Percentiles rank a stretch among this genome's conserved stretches.
Evolutionary conservation across 495 filamentous ascomycete genomes (phyloP).

Genomic region (Aspergillus heteromorphus): DNA sequence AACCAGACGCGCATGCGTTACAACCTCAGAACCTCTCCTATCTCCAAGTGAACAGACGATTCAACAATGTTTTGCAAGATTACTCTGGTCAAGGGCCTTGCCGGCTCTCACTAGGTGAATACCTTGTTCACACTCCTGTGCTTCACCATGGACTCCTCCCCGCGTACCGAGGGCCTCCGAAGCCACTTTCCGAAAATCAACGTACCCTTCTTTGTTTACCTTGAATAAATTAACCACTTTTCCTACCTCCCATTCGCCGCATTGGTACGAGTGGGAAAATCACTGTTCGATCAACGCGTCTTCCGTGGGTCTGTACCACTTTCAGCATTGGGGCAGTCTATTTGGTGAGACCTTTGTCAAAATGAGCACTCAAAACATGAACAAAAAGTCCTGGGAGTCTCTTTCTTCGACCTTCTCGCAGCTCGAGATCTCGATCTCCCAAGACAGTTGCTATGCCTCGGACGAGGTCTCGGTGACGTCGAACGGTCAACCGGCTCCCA

Average conservation of each 20-base stretch:
- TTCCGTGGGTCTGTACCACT: background rate
- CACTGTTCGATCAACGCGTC: too few species aligned
- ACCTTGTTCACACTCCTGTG: conserved; percentile 21
- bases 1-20: conserved; percentile 6
- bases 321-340: background rate
- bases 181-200: conserved; percentile 20
- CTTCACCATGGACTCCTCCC: conserved; percentile 32
- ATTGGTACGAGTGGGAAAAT: background rate
- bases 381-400: conserved; percentile 39
- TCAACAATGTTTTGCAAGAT: conserved; percentile 25
- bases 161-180: conserved; percentile 31
- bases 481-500: conserved; percentile 20
- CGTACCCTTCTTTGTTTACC: conserved; percentile 3
- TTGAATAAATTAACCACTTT: background rate
- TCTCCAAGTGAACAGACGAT: conserved; percentile 6
- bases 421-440: conserved; percentile 40
- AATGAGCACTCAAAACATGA: conserved; percentile 24
- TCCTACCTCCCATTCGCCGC: background rate
- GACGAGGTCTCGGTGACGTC: conserved; percentile 39
- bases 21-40: background rate
- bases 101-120: conserved; percentile 28
- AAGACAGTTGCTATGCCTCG: conserved; percentile 44
- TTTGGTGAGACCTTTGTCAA: conserved; percentile 2
- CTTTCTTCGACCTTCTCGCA: conserved; percentile 37
- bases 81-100: conserved; percentile 20